Evolutionary conservation across 805 yeast species (phyloP).

Genomic region (Wickerhamomyces rabaulensis): DNA sequence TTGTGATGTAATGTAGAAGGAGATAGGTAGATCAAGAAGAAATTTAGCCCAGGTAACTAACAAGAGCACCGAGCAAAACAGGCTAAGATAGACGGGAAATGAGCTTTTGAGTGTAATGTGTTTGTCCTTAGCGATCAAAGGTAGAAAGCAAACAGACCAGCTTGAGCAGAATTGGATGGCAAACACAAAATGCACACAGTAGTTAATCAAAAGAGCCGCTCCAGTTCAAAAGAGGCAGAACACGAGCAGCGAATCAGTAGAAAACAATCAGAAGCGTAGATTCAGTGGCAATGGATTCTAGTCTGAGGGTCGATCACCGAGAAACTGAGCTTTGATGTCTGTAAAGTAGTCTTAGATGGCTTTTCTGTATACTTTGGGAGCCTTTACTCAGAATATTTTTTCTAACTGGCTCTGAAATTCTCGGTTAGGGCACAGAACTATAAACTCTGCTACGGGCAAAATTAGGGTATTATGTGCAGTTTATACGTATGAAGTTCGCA

Average conservation of each 20-base stretch:
- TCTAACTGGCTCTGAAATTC: neutral
- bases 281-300: neutral
- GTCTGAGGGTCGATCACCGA: neutral
- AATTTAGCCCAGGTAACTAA: neutral
- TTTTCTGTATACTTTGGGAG: too few relatives aligned
- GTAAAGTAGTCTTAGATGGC: too few relatives aligned
- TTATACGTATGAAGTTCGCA: neutral
- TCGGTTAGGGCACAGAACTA: neutral
- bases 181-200: neutral
- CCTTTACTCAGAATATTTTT: too few relatives aligned
- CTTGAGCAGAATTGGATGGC: neutral
- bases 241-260: neutral
- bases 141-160: neutral
- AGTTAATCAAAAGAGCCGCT: neutral
- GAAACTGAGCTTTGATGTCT: neutral
- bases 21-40: neutral
- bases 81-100: neutral
- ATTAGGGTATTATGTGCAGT: neutral
- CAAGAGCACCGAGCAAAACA: too few relatives aligned
- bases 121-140: neutral
- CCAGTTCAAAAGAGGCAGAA: too few relatives aligned
- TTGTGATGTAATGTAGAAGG: constrained; percentile 1
- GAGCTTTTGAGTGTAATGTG: too few relatives aligned
- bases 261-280: too few relatives aligned
- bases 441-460: neutral